Percentiles rank a stretch among this genome's conserved stretches.
These are phyloP conservation scores for Psilocybe tampanensis DNA, from an alignment of 768 basidiomycete genomes.

Conservation along the genomic window DNA sequence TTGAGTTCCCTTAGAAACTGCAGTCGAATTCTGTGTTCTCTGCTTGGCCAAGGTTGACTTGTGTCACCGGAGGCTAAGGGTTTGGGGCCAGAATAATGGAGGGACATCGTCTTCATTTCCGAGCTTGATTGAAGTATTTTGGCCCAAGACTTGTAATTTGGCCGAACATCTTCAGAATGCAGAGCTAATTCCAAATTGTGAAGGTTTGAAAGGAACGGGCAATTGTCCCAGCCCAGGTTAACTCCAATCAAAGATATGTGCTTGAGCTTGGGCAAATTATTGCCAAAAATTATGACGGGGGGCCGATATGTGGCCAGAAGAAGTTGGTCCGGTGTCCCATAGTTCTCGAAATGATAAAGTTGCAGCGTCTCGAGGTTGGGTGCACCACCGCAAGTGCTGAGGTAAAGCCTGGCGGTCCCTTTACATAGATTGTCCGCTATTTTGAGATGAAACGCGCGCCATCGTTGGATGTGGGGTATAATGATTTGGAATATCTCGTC, in stretches of 20 bases:
- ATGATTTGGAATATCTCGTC: slow-evolving; percentile 44
- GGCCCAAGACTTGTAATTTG: slow-evolving; percentile 56
- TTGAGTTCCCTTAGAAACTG: slow-evolving; percentile 45
- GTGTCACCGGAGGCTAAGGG: slow-evolving; percentile 33
- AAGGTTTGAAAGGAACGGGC: slow-evolving; percentile 51
- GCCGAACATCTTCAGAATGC: slow-evolving; percentile 60
- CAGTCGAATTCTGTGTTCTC: slow-evolving; percentile 35
- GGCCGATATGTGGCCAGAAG: slow-evolving; percentile 58
- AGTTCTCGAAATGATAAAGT: slow-evolving; percentile 68
- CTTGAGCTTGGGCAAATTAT: slow-evolving; percentile 49
- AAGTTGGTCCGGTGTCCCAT: slow-evolving; percentile 49
- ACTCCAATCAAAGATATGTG: slow-evolving; percentile 67
- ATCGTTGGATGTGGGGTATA: slow-evolving; percentile 48
- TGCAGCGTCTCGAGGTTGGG: slow-evolving; percentile 60
- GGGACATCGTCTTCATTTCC: slow-evolving; percentile 44
- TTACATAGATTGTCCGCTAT: slow-evolving; percentile 65
- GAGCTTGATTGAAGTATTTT: slow-evolving; percentile 54
- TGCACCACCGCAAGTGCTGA: slow-evolving; percentile 54
- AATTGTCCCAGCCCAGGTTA: slow-evolving; percentile 59
- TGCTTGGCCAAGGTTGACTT: slow-evolving; percentile 36
- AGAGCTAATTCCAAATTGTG: slow-evolving; percentile 59
- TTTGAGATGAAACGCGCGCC: slow-evolving; percentile 63
- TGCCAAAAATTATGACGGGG: slow-evolving; percentile 60
- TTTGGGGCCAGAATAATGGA: slow-evolving; percentile 67
- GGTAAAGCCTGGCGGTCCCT: slow-evolving; percentile 48